Conservation (phyloP, 2,329 filamentous ascomycete species). For the Diaporthe sp. region DNA sequence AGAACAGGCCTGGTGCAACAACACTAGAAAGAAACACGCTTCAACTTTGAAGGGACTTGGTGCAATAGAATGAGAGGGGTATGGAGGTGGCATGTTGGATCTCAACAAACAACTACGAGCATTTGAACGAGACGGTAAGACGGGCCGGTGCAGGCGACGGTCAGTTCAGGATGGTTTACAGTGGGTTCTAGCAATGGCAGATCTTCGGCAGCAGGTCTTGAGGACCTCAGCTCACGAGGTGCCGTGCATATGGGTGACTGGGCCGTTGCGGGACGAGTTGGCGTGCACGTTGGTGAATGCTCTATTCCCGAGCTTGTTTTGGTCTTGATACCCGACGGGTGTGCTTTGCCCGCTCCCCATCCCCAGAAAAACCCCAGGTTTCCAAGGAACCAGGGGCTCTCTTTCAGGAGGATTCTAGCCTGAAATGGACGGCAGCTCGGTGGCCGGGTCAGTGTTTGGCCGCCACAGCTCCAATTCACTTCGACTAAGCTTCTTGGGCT, state of each 20-base stretch:
- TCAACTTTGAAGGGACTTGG: constrained; percentile 1
- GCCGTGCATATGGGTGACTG: not conserved
- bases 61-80: not conserved
- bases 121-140: constrained; percentile 45
- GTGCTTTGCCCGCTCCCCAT: not conserved
- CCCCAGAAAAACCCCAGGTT: not conserved
- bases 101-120: constrained; percentile 36
- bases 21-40: not conserved
- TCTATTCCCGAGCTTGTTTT: not conserved
- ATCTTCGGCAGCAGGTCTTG: constrained; percentile 33
- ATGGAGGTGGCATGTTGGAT: constrained; percentile 37
- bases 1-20: not conserved
- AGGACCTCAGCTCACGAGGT: constrained; percentile 3
- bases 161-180: constrained; percentile 1
- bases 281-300: not conserved
- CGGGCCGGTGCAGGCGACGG: constrained; percentile 40
- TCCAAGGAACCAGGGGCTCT: not conserved
- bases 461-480: constrained; percentile 24
- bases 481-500: constrained; percentile 21
- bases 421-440: constrained; percentile 30
- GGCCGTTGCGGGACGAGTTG: not conserved
- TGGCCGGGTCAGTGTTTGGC: constrained; percentile 40
- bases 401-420: not conserved
- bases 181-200: constrained; percentile 32
- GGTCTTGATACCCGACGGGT: constrained; percentile 35